Evolutionary conservation across 106 monocot species (phyloP).

Genomic region (Gastrodia elata): DNA sequence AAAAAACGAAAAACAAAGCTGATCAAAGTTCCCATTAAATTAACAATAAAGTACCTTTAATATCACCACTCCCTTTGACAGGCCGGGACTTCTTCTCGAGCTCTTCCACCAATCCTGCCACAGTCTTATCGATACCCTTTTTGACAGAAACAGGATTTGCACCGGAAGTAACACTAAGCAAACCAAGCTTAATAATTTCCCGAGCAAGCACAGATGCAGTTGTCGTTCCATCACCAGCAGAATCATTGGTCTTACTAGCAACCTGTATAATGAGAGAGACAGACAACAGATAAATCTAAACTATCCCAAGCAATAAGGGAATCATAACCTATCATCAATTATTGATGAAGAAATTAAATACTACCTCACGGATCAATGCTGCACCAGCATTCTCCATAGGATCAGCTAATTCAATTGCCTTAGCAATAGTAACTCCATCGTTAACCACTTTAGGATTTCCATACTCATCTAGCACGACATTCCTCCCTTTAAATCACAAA

Average conservation of each 20-base stretch:
- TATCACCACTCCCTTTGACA: slow-evolving; percentile 58
- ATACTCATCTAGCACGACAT: slow-evolving; percentile 86
- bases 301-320: neutral
- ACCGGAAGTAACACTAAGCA: slow-evolving; percentile 67
- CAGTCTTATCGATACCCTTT: slow-evolving; percentile 75
- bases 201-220: slow-evolving; percentile 73
- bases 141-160: slow-evolving; percentile 76
- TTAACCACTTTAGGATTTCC: slow-evolving; percentile 82
- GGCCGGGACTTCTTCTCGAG: slow-evolving; percentile 54
- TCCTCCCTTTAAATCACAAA: slow-evolving; percentile 38
- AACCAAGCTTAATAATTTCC: slow-evolving; percentile 66
- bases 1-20: neutral
- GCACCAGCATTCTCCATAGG: slow-evolving; percentile 94
- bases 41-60: slow-evolving; percentile 39
- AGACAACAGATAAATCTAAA: neutral
- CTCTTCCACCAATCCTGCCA: slow-evolving; percentile 46
- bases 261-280: slow-evolving; percentile 24
- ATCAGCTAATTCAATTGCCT: slow-evolving; percentile 72
- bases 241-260: slow-evolving; percentile 78
- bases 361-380: slow-evolving; percentile 66
- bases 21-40: neutral
- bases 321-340: neutral
- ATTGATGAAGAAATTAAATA: neutral
- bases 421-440: slow-evolving; percentile 87
- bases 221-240: slow-evolving; percentile 74